A percentile compares a stretch with the other conserved stretches of the same genome.
Evolutionary conservation across 371 early-diverging fungal species (phyloP).

Genomic region (Mortierella sp.): DNA sequence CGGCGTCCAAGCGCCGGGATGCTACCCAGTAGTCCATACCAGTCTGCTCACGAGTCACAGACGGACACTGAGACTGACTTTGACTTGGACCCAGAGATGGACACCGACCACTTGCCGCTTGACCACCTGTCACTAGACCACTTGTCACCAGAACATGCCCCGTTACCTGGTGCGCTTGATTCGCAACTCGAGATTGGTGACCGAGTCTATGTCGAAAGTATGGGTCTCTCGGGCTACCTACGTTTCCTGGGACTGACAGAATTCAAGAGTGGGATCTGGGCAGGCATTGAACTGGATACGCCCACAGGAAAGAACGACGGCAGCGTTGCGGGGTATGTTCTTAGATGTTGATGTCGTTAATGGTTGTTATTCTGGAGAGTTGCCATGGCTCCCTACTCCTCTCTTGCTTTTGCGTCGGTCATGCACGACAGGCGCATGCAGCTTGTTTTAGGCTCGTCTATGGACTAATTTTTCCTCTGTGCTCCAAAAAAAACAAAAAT

Average conservation of each 20-base stretch:
- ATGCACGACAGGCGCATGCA: no score
- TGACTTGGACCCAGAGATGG: no score
- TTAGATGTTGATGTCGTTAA: constrained; percentile 6
- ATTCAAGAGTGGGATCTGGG: constrained; percentile 80
- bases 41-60: no score
- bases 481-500: not conserved
- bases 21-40: no score
- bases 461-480: not conserved
- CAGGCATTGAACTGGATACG: constrained; percentile 81
- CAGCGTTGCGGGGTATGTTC: constrained; percentile 69
- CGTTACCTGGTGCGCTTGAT: no score
- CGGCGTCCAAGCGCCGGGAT: not conserved
- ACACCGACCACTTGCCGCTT: no score
- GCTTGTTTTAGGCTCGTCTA: no score
- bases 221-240: constrained; percentile 76
- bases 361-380: not conserved
- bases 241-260: constrained; percentile 75
- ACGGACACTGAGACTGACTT: no score
- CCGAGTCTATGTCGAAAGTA: constrained; percentile 74
- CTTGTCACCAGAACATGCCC: no score
- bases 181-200: constrained; percentile 57
- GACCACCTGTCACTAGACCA: no score
- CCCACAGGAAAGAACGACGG: constrained; percentile 88
- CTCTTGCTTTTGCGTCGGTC: not conserved
- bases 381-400: not conserved